These are phyloP conservation scores for Lentinula edodes DNA, from an alignment of 768 basidiomycete genomes.

Conservation along the genomic window DNA sequence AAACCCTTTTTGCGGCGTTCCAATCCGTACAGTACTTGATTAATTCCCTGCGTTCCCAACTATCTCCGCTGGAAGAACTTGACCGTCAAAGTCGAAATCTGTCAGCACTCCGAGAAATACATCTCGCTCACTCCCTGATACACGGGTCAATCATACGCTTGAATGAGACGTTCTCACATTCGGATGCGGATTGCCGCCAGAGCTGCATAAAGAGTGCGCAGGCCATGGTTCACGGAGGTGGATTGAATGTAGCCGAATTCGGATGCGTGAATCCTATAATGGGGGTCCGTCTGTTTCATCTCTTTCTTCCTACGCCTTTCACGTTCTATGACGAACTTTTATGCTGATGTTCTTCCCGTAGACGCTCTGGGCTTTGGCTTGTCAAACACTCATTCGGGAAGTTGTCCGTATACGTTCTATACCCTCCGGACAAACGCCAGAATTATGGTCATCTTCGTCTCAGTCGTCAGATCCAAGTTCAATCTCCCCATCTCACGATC, in stretches of 20 bases:
- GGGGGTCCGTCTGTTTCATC: constrained; percentile 34
- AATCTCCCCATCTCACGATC: no score
- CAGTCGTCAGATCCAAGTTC: no score
- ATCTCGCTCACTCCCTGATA: constrained; percentile 40
- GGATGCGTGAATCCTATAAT: constrained; percentile 43
- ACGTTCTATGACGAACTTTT: no score
- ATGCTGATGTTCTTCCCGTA: not conserved
- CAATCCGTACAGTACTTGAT: constrained; percentile 41
- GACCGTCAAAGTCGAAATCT: constrained; percentile 19
- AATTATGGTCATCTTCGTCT: no score
- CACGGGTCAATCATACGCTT: constrained; percentile 48
- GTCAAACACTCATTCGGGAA: constrained; percentile 1
- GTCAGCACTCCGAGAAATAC: constrained; percentile 23
- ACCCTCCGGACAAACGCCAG: not conserved
- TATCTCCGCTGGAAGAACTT: constrained; percentile 27
- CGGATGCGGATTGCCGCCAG: constrained; percentile 35
- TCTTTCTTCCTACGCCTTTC: not conserved
- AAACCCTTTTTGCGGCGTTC: constrained; percentile 38
- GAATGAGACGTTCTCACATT: constrained; percentile 41
- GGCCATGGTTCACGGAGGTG: constrained; percentile 35
- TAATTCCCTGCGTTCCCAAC: constrained; percentile 29
- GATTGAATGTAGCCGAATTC: constrained; percentile 31
- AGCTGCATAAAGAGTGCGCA: constrained; percentile 38
- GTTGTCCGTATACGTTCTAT: not conserved
- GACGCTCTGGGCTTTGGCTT: constrained; percentile 5